A percentile compares a stretch with the other conserved stretches of the same genome.
These are phyloP conservation scores for Stemphylium vesicarium DNA, from an alignment of 2,329 filamentous ascomycete genomes.

Conservation along the genomic window DNA sequence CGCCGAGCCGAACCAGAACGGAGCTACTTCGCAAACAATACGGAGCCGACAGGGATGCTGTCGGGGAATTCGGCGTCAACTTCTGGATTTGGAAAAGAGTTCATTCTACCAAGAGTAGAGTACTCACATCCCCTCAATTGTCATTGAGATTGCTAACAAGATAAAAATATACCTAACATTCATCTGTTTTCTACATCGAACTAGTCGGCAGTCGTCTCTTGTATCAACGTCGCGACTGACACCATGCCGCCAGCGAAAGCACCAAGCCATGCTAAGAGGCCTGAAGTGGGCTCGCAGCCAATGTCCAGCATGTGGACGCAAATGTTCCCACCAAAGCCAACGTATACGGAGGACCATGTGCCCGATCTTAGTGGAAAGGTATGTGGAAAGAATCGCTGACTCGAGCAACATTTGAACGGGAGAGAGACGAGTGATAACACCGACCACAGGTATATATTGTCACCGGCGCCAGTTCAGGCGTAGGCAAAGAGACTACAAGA, in stretches of 20 bases:
- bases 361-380: conserved; percentile 41
- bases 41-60: no score
- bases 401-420: background rate
- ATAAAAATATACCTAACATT: no score
- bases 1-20: no score
- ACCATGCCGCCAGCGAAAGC: background rate
- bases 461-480: conserved; percentile 54
- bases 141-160: no score
- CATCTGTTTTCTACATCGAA: no score
- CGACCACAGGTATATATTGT: conserved; percentile 55
- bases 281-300: background rate
- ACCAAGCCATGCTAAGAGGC: background rate
- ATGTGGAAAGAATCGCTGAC: background rate
- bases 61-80: no score
- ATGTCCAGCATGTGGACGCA: conserved; percentile 14
- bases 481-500: conserved; percentile 58
- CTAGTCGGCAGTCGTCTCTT: no score
- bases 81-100: no score
- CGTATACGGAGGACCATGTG: conserved; percentile 52
- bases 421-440: background rate
- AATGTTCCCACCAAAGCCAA: conserved; percentile 44
- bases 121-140: no score
- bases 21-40: no score
- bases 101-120: no score
- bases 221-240: background rate